phyloP scores from a whole-genome alignment of 202 grass and related monocot genomes.

The Carex arenaria region DNA sequence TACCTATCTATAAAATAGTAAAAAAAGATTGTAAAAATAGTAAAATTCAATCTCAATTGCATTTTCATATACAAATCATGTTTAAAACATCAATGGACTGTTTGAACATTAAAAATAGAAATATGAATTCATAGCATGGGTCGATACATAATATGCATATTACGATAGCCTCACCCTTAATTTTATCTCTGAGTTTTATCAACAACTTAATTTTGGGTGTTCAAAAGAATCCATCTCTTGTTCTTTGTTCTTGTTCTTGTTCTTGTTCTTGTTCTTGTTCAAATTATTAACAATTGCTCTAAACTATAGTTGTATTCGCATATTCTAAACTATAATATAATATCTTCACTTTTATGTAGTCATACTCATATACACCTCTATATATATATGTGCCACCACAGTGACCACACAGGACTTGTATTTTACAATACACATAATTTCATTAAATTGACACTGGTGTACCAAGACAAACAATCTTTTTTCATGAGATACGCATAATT shows the following conservation, averaged over 20 bases:
- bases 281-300: too few relatives aligned
- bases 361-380: neutral
- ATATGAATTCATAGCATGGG: too few relatives aligned
- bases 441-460: neutral
- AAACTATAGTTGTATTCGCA: neutral
- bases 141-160: too few relatives aligned
- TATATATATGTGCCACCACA: neutral
- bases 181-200: too few relatives aligned
- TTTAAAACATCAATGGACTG: too few relatives aligned
- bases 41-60: too few relatives aligned
- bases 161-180: too few relatives aligned
- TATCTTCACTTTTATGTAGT: neutral
- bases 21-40: too few relatives aligned
- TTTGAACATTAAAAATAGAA: too few relatives aligned
- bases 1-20: too few relatives aligned
- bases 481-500: neutral
- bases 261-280: neutral
- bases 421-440: neutral
- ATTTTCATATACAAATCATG: too few relatives aligned
- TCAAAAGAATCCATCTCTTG: neutral
- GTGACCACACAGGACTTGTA: neutral
- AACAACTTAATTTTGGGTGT: neutral
- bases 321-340: neutral
- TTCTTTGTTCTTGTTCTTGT: neutral
- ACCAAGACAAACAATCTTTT: neutral